phyloP scores from a whole-genome alignment of 352 stramenopile genomes.

The Saprolegnia diclina region DNA sequence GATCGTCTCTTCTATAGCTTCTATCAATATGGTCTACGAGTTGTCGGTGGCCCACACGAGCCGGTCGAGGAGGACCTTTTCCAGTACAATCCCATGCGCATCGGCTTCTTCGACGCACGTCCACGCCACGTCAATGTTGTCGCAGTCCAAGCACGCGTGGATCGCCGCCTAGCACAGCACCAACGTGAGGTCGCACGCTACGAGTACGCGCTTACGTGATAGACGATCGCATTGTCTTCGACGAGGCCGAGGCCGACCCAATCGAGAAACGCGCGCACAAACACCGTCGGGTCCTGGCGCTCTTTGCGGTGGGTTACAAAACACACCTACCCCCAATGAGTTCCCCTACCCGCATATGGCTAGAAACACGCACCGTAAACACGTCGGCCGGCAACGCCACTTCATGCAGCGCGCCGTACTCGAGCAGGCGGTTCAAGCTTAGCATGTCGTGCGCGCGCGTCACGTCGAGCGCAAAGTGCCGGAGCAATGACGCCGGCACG shows the following conservation, averaged over 20 bases:
- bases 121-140: conserved; percentile 20
- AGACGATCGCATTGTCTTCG: conserved; percentile 24
- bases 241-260: conserved; percentile 8
- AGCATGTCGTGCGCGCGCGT: conserved; percentile 11
- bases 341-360: neutral
- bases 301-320: conserved; percentile 10
- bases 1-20: no score
- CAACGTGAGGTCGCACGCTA: neutral
- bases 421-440: neutral
- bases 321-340: conserved; percentile 13
- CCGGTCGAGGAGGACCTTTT: neutral
- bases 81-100: conserved; percentile 6
- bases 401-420: neutral
- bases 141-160: neutral
- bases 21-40: neutral
- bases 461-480: conserved; percentile 15
- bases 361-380: conserved; percentile 15
- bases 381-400: conserved; percentile 4
- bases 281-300: conserved; percentile 5
- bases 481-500: neutral
- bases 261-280: neutral
- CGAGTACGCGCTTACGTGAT: conserved; percentile 18
- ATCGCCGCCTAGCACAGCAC: conserved; percentile 13
- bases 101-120: conserved; percentile 1
- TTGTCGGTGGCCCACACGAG: conserved; percentile 4